phyloP scores from a whole-genome alignment of 306 rosid species.

The Cicer yamashitae region DNA sequence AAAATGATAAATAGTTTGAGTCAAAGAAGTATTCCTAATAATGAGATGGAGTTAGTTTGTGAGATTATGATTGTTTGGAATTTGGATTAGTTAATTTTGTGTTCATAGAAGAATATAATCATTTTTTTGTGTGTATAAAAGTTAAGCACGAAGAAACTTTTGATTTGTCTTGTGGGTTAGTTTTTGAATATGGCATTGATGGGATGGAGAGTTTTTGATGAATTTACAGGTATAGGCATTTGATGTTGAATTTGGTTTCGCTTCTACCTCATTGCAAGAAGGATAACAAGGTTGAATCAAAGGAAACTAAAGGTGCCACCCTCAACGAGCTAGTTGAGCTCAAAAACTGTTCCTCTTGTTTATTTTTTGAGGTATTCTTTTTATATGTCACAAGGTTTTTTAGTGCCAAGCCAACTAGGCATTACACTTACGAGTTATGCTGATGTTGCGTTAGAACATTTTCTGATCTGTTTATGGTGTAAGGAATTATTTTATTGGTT shows the following conservation, averaged over 20 bases:
- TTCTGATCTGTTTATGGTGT: background rate
- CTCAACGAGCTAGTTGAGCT: conserved; percentile 93
- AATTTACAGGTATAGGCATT: conserved; percentile 74
- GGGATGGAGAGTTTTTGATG: background rate
- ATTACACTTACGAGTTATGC: background rate
- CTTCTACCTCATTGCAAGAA: conserved; percentile 90
- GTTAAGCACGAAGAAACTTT: background rate
- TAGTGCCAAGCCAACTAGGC: background rate
- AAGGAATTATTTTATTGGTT: background rate
- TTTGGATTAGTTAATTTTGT: too few species aligned
- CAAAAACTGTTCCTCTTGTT: conserved; percentile 73
- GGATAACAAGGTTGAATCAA: conserved; percentile 94
- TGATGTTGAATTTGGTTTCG: conserved; percentile 90
- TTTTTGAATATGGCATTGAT: conserved; percentile 9
- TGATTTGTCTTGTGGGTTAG: background rate
- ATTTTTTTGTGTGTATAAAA: background rate
- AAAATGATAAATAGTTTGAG: too few species aligned
- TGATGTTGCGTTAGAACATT: background rate
- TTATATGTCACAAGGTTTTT: background rate
- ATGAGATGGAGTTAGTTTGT: too few species aligned
- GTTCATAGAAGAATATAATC: too few species aligned
- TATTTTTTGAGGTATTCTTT: conserved; percentile 81
- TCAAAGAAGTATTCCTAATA: too few species aligned
- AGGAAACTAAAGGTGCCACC: conserved; percentile 81
- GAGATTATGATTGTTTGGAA: too few species aligned